Percentiles rank a stretch among this genome's conserved stretches.
Evolutionary conservation across 2,329 filamentous ascomycete species (phyloP).

Genomic region (Triangularia verruculosa): DNA sequence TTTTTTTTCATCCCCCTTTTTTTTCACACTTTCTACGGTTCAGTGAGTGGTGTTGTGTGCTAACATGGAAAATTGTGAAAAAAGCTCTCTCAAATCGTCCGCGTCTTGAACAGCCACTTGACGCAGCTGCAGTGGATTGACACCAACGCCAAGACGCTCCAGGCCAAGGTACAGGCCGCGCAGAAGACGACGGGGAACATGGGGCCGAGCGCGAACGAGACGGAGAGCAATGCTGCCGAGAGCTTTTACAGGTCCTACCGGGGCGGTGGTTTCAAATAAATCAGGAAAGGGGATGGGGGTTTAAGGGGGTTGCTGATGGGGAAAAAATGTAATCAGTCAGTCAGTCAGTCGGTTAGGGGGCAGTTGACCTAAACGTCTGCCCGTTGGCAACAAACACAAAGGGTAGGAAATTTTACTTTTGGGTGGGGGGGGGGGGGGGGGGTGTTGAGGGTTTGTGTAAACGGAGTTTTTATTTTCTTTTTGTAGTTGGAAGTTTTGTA

Average conservation of each 20-base stretch:
- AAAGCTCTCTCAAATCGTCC: conserved; percentile 94
- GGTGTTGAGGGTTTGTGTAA: background rate
- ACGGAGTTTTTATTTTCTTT: background rate
- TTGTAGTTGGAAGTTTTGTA: background rate
- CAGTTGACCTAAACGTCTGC: too few relatives aligned
- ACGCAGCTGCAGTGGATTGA: conserved; percentile 93
- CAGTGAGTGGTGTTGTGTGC: too few relatives aligned
- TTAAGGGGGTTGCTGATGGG: too few relatives aligned
- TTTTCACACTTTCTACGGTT: too few relatives aligned
- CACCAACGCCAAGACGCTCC: conserved; percentile 73
- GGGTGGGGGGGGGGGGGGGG: background rate
- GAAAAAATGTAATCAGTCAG: background rate
- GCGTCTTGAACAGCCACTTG: conserved; percentile 90
- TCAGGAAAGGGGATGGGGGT: background rate
- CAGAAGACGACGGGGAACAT: conserved; percentile 72
- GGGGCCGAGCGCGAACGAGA: conserved; percentile 54
- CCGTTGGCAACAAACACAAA: background rate
- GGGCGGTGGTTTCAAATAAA: conserved; percentile 53
- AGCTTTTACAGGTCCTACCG: conserved; percentile 90
- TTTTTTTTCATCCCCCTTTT: background rate
- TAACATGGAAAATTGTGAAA: too few relatives aligned
- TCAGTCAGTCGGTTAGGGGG: too few relatives aligned
- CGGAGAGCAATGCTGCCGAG: conserved; percentile 71
- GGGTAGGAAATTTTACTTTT: background rate
- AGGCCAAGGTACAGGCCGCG: conserved; percentile 76